Percentiles rank a stretch among this genome's conserved stretches.
phyloP scores from a whole-genome alignment of 2,329 filamentous ascomycete species.

The Aspergillus aculeatus region DNA sequence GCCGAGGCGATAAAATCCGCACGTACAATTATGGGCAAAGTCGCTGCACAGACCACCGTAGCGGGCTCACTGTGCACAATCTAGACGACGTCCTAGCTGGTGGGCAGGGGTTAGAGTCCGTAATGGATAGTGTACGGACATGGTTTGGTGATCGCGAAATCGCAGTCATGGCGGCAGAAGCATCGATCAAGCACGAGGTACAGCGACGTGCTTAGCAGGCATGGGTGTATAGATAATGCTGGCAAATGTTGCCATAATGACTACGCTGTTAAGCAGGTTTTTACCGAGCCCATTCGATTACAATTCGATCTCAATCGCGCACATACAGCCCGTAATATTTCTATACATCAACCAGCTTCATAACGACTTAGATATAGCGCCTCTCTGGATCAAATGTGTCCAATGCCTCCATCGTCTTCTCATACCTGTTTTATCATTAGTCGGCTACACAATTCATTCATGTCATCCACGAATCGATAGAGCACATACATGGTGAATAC shows the following conservation, averaged over 20 bases:
- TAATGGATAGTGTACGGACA: constrained; percentile 74
- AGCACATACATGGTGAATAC: constrained; percentile 81
- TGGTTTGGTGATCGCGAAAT: constrained; percentile 78
- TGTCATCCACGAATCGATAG: not conserved
- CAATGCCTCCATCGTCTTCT: constrained; percentile 92
- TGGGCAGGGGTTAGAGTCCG: constrained; percentile 66
- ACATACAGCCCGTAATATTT: not conserved
- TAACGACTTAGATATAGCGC: constrained; percentile 65
- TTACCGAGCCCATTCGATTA: not conserved
- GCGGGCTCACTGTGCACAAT: constrained; percentile 75
- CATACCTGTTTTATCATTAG: constrained; percentile 57
- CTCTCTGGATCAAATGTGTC: constrained; percentile 76
- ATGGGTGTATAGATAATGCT: constrained; percentile 13
- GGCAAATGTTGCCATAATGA: not conserved
- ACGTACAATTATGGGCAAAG: constrained; percentile 83
- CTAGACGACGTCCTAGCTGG: constrained; percentile 77
- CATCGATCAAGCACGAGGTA: constrained; percentile 48
- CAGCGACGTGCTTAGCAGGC: constrained; percentile 4
- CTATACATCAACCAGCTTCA: not conserved
- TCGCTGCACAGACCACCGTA: constrained; percentile 84
- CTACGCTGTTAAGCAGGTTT: not conserved
- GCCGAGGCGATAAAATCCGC: constrained; percentile 87
- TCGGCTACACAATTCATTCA: constrained; percentile 12
- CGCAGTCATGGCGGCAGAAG: constrained; percentile 64
- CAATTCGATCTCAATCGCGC: not conserved